Evolutionary conservation across 176 grass and related monocot species (phyloP).

Genomic region (Avena insularis): DNA sequence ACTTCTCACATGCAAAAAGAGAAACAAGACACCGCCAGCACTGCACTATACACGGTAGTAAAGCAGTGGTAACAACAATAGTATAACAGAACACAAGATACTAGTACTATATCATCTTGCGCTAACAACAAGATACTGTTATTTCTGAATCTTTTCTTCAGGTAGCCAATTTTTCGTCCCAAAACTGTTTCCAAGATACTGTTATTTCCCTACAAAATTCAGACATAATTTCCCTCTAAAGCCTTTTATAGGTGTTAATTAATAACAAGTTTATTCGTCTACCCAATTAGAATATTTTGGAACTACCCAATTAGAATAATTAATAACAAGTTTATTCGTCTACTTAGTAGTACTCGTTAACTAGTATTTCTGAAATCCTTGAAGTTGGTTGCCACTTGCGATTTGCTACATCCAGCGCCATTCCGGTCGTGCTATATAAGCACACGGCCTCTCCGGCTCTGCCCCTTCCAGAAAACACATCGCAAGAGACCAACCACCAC

Average conservation of each 20-base stretch:
- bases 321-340: no score
- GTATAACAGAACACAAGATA: not conserved
- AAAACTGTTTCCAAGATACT: not conserved
- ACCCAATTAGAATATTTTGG: no score
- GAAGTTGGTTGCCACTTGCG: constrained; percentile 8
- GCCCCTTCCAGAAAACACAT: not conserved
- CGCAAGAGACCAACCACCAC: constrained; percentile 5
- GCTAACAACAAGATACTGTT: no score
- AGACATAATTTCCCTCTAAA: not conserved
- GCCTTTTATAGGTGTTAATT: not conserved
- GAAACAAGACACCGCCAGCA: not conserved
- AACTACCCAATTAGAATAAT: no score
- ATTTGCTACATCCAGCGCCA: not conserved
- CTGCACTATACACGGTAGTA: not conserved
- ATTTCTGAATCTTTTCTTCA: not conserved
- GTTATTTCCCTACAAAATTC: not conserved
- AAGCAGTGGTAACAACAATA: not conserved
- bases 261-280: no score
- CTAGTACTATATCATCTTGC: not conserved
- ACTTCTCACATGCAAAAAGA: not conserved
- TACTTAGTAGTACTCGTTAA: no score
- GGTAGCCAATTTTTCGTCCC: no score
- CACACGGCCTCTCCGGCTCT: not conserved
- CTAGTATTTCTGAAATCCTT: not conserved
- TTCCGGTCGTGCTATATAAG: constrained; percentile 37